Conservation (phyloP, 2,329 filamentous ascomycete genomes). For the Clarireedia homoeocarpa region DNA sequence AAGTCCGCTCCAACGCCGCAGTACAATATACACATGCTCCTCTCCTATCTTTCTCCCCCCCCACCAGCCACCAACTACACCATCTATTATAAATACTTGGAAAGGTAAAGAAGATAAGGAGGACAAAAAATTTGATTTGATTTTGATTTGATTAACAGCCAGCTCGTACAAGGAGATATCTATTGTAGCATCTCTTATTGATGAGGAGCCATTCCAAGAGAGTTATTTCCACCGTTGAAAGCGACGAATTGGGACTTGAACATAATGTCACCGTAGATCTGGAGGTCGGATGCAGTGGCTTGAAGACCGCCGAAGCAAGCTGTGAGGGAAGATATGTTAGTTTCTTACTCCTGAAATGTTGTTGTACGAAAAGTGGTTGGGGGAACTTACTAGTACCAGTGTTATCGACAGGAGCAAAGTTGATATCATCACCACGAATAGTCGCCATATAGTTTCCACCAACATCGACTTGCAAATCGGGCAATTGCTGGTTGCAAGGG, state of each 20-base stretch:
- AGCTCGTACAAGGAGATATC: too few species aligned
- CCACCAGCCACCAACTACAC: too few species aligned
- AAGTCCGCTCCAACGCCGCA: too few species aligned
- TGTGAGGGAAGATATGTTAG: conserved; percentile 19
- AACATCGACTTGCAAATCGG: conserved; percentile 32
- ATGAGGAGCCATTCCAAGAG: conserved; percentile 41
- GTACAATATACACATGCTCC: too few species aligned
- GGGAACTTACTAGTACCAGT: conserved; percentile 39
- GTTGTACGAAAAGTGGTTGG: not conserved
- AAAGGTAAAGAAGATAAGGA: too few species aligned
- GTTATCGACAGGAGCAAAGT: conserved; percentile 42
- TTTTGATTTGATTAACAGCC: too few species aligned
- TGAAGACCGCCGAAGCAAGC: conserved; percentile 64
- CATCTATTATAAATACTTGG: too few species aligned
- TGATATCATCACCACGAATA: conserved; percentile 35
- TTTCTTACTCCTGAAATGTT: not conserved
- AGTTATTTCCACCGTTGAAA: conserved; percentile 48
- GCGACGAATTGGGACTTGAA: conserved; percentile 54
- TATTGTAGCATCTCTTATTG: conserved; percentile 10
- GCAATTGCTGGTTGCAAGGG: conserved; percentile 30
- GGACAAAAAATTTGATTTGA: too few species aligned
- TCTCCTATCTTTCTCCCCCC: too few species aligned
- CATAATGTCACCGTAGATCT: conserved; percentile 56
- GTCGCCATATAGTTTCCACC: conserved; percentile 40
- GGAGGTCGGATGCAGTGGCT: conserved; percentile 44